Evolutionary conservation across 345 rosid species (phyloP), one percentile per base, ranked within the genome.

Genomic region (Eucalyptus regnans): DNA sequence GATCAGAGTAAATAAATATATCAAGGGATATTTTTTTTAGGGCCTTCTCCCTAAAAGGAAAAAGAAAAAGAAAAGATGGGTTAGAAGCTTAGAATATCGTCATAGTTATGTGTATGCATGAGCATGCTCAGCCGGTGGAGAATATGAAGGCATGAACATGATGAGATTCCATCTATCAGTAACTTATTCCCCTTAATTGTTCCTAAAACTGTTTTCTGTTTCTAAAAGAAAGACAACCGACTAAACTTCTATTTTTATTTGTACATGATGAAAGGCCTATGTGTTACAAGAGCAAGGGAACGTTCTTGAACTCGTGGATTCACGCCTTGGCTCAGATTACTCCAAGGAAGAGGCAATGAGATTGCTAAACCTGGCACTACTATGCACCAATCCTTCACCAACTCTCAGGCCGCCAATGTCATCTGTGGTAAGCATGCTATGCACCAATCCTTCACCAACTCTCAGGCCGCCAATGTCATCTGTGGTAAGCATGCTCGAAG

Each of bases 241-340:
- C 51, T 76, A 52, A 44, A 31, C 20, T 88, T 86, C 41, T 66
- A 66, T 50, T 33, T 68, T 15, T 86, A 41, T 25, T 27, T 64
- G 50, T 29, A 20, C 62, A 25, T 56, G 50, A 86, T 64, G 87
- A 54, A 44, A 95, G 99, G 99, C 99, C 50, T 96, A 95, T 87
- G 99, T 96, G 43, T 93, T 92, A 90, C 98, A 96, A 95, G 99
- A 96, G 90, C 97, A 96, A 94, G 99, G 98, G 71, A 97, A 93
- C 88, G 97, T 97, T 37, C 92, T 96, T 12, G 97, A 96, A 22
- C 98, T 97, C 3, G 97, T 97, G 76, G 99, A 96, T 91, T 94
- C 94, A 12, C 88, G 50, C 86, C 96, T 97, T 2, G 97, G 97
- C 88, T 91, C 94, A 50, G 49, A 89, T 37, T 95, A 91, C 88